Conservation (phyloP, 257 asterid species). For the Fraxinus cuspidata region DNA sequence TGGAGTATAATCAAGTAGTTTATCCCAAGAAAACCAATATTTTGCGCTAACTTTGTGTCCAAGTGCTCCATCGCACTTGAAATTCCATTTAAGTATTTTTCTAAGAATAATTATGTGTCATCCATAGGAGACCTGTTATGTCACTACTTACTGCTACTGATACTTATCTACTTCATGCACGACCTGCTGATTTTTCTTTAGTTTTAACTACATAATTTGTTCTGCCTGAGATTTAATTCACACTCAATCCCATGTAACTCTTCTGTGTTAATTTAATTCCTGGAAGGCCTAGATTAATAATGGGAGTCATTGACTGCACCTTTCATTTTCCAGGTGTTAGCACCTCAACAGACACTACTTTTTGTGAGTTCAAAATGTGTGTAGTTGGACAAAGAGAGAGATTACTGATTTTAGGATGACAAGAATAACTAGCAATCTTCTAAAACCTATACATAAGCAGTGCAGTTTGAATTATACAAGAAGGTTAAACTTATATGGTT, state of each 20-base stretch:
- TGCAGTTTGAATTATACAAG: neutral
- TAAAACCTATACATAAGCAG: neutral
- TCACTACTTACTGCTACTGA: neutral
- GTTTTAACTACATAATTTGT: neutral
- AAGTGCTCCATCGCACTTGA: neutral
- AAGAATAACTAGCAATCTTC: neutral
- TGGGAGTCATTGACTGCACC: neutral
- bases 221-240: neutral
- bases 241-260: neutral
- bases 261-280: neutral
- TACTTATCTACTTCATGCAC: neutral
- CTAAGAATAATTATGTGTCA: neutral
- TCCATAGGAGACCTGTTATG: neutral
- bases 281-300: neutral
- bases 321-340: neutral
- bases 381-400: neutral
- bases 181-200: neutral
- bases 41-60: neutral
- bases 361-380: neutral
- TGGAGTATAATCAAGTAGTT: neutral
- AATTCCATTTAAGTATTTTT: neutral
- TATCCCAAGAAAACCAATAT: neutral
- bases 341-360: neutral
- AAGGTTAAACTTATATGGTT: neutral
- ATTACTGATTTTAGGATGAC: slow-evolving; percentile 13